These are phyloP conservation scores for Talaromyces liani DNA, from an alignment of 495 filamentous ascomycete species.

Conservation along the genomic window DNA sequence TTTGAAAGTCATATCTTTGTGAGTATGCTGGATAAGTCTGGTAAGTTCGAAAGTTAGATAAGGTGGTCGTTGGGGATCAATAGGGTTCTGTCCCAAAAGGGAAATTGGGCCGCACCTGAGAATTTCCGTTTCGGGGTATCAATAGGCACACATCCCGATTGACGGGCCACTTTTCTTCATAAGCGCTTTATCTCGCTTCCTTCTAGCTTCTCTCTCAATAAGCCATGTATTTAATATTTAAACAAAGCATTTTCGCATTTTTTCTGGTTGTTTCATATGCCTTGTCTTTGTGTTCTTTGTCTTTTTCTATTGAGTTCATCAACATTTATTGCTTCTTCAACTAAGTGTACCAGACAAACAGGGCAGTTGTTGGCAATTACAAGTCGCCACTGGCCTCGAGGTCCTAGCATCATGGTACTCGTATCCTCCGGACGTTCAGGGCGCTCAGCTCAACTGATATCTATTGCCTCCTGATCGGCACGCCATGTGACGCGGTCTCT, in stretches of 20 bases:
- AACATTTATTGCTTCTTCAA: neutral
- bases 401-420: neutral
- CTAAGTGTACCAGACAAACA: neutral
- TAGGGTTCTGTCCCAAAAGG: neutral
- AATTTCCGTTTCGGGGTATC: constrained; percentile 8
- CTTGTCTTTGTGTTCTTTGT: neutral
- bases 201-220: neutral
- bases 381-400: neutral
- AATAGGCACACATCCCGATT: constrained; percentile 6
- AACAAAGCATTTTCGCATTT: neutral
- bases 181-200: neutral
- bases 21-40: neutral
- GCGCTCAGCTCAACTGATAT: neutral
- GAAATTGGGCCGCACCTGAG: neutral
- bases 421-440: neutral
- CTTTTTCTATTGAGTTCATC: neutral
- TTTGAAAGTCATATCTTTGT: neutral
- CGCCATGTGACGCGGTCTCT: neutral
- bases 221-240: neutral
- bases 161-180: neutral
- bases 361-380: neutral
- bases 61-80: neutral
- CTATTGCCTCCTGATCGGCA: neutral
- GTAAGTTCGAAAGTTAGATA: constrained; percentile 1
- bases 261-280: neutral